Evolutionary conservation across 192 early-diverging fungal species (phyloP), one percentile per base, ranked within the genome.

Genomic region (Chytriomyces sp.): DNA sequence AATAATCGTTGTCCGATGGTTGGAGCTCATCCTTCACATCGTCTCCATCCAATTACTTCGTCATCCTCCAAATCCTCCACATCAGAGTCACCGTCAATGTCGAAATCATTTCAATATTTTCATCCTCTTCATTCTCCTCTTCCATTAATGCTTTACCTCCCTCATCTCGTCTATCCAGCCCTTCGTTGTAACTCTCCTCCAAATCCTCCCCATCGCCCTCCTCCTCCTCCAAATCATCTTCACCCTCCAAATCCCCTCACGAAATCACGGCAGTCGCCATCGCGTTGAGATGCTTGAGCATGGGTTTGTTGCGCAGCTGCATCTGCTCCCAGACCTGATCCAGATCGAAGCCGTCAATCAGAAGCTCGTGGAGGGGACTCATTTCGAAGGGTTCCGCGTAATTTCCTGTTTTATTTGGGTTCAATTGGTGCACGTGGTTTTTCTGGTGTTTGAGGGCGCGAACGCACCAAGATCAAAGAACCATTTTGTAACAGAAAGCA

Each of bases 291-390:
- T 88, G 89, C 34, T 85, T 81, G 25, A 93, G 77, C 66, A 96
- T 89, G 0, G 92, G 92, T 64, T 86, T 84, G 74, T 96, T 96
- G 63, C 91, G 91, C 74, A 94, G 81, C 64, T 89, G 88, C 53
- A 98, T 84, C 75, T 96, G 92, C 78, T 95, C 93, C 96, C 96
- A 98, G 53, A 98, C 89, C 84, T 96, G 94, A 64, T 91, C 88
- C 54, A 87, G 77, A 64, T 93, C 89, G 64, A 93, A 92, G 0
- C 88, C 91, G 40, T 93, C 89, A 7, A 84, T 77, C 26, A 86
- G 80, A 3, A 94, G 75, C 56, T 87, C 88, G 41, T 79, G 68
- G 38, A 94, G 81, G 17, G 89, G 81, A 61, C 62, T 65, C 60
- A 90, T 75, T 52, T 80, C 57, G 53, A 65, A 62, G 44, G 80